Evolutionary conservation across 345 rosid genomes (phyloP).

Genomic region (Sapria himalayana): DNA sequence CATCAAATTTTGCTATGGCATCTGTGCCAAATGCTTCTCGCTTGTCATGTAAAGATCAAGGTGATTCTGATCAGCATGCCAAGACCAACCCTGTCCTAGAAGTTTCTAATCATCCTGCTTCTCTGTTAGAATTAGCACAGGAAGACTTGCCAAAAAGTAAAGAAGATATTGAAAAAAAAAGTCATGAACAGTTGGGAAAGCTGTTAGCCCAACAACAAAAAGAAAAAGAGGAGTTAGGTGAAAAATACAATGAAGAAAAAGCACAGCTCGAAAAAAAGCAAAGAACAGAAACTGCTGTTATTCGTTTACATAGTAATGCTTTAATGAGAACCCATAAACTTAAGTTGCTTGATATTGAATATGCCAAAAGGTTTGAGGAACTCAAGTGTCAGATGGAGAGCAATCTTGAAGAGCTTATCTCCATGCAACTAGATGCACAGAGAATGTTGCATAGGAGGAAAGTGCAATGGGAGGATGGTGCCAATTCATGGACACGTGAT

Average conservation of each 20-base stretch:
- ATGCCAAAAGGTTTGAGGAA: constrained; percentile 20
- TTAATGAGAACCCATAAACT: constrained; percentile 23
- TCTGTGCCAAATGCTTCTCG: constrained; percentile 15
- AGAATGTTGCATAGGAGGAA: constrained; percentile 23
- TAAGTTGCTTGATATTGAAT: constrained; percentile 25
- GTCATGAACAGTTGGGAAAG: constrained; percentile 24
- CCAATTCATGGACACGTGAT: constrained; percentile 24
- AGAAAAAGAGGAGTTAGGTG: constrained; percentile 20
- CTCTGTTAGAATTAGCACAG: constrained; percentile 11
- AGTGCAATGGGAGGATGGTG: constrained; percentile 22
- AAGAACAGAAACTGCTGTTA: constrained; percentile 29
- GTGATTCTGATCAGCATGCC: constrained; percentile 11
- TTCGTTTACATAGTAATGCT: constrained; percentile 18
- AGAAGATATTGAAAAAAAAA: constrained; percentile 26
- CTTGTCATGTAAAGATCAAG: constrained; percentile 7
- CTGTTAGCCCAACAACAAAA: constrained; percentile 21
- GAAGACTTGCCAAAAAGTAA: constrained; percentile 30
- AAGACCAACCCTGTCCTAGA: constrained; percentile 9
- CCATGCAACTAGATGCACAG: constrained; percentile 18
- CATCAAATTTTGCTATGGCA: constrained; percentile 11
- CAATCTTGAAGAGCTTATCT: constrained; percentile 20
- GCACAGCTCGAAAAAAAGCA: constrained; percentile 20
- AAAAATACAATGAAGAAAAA: constrained; percentile 24
- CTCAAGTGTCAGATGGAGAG: constrained; percentile 16
- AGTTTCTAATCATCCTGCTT: constrained; percentile 1